Percentiles rank a stretch among this genome's conserved stretches.
phyloP scores from a whole-genome alignment of 2,329 filamentous ascomycete species.

The Lasiodiplodia sp. region DNA sequence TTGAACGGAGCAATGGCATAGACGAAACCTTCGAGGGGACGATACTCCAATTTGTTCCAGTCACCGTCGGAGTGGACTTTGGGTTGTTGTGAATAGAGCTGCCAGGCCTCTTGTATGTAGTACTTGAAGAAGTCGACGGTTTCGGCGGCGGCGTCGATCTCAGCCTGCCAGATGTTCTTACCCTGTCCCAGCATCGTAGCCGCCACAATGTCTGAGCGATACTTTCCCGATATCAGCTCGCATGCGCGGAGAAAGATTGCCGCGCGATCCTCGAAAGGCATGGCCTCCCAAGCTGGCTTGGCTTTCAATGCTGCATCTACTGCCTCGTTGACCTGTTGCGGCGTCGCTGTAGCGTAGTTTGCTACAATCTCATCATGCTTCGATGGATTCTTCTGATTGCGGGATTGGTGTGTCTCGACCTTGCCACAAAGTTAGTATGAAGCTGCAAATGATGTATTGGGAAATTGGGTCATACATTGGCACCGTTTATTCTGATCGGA shows the following conservation, averaged over 20 bases:
- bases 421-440: neutral
- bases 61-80: conserved; percentile 59
- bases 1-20: conserved; percentile 96
- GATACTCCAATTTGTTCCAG: conserved; percentile 67
- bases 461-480: neutral
- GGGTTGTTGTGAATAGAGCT: neutral
- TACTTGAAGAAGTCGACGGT: conserved; percentile 91
- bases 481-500: neutral
- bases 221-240: conserved; percentile 87
- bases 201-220: conserved; percentile 95
- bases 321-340: conserved; percentile 71
- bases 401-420: neutral
- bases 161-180: conserved; percentile 98
- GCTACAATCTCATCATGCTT: neutral
- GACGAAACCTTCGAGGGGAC: conserved; percentile 93
- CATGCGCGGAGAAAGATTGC: conserved; percentile 96
- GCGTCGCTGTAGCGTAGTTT: neutral
- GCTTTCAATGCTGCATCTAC: conserved; percentile 87
- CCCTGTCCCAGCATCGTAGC: conserved; percentile 95
- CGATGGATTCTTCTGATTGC: neutral
- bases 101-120: conserved; percentile 66
- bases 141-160: conserved; percentile 97
- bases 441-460: no score
- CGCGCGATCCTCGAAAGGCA: conserved; percentile 89
- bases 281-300: conserved; percentile 81